Evolutionary conservation across 371 early-diverging fungal species (phyloP), one percentile per base, ranked within the genome.

Genomic region (Haplosporangium sp.): DNA sequence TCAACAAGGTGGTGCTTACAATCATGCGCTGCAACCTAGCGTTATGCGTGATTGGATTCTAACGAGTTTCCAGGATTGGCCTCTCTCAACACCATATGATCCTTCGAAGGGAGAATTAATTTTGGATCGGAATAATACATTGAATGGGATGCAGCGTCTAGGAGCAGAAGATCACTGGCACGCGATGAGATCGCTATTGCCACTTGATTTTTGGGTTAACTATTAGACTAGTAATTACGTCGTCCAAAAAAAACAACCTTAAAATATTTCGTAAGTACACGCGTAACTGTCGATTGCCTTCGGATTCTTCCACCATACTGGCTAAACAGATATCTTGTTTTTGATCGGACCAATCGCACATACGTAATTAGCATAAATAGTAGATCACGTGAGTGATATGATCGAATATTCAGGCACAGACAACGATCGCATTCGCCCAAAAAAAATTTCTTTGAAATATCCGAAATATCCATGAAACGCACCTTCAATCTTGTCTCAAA

Each of bases 201-300:
- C 91, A 34, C 67, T 75, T 10, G 89, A 88, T 11, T 89, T 92
- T 74, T 95, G 95, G 95, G 59, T 89, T 17, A 86, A 88, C 65
- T 93, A 90, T 75, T 94, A 87, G 52, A 90, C 74, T 94, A 87
- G 52, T n/a, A 48, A 15, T 17, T 48, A 13, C 17, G 17, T 48
- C 2, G 4, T 48, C 56, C 34, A 34, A 55, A 27, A 55, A 55
- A 48, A 48, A 17, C 13, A 48, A 48, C 17, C 13, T 48, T n/a
- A 17, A 48, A 17, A 27, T 27, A 27, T n/a, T 13, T n/a, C 48
- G 48, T 13, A 48, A 17, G 17, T 13, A 17, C 4, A 17, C 13
- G 48, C 13, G 48, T 48, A 17, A 48, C 48, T 17, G 17, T 53
- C 64, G 64, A 44, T 65, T 65, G 65, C 52, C 4, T 42, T 10